Evolutionary conservation across 1,139 yeast species (phyloP).

Genomic region (Geotrichum aggregatum): DNA sequence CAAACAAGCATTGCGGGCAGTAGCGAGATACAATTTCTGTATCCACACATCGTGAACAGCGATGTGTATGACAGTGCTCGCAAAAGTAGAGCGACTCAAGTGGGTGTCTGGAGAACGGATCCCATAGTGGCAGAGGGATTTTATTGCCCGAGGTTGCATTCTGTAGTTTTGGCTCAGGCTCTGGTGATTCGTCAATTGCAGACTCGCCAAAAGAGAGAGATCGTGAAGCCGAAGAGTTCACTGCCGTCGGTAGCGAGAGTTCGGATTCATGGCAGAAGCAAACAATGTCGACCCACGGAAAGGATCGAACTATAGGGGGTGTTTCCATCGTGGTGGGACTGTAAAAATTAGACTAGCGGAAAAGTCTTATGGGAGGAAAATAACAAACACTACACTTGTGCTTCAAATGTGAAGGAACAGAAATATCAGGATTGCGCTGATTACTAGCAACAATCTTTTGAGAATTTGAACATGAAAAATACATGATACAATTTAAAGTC

Average conservation of each 20-base stretch:
- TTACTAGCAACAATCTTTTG: too few relatives aligned
- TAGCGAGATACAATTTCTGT: slow-evolving; percentile 30
- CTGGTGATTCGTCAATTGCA: slow-evolving; percentile 1
- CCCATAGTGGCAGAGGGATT: slow-evolving; percentile 18
- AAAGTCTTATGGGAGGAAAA: not conserved
- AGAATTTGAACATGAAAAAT: too few relatives aligned
- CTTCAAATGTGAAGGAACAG: too few relatives aligned
- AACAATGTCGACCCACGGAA: slow-evolving; percentile 20
- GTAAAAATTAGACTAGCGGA: not conserved
- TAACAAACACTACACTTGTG: not conserved
- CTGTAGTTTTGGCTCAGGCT: not conserved
- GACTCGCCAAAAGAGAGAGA: not conserved
- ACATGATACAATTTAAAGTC: too few relatives aligned
- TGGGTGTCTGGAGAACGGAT: slow-evolving; percentile 20
- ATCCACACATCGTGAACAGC: slow-evolving; percentile 32
- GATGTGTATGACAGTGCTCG: slow-evolving; percentile 28
- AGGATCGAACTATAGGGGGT: not conserved
- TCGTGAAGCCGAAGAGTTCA: not conserved
- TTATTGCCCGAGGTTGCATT: not conserved
- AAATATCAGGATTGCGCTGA: too few relatives aligned
- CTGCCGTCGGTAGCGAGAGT: not conserved
- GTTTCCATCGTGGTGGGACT: not conserved
- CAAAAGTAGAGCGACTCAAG: slow-evolving; percentile 29
- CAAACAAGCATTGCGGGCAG: slow-evolving; percentile 33
- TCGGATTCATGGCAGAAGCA: slow-evolving; percentile 22